Base-by-base conservation (phyloP, 352 stramenopile genomes). In the Globisporangium parvum region DNA sequence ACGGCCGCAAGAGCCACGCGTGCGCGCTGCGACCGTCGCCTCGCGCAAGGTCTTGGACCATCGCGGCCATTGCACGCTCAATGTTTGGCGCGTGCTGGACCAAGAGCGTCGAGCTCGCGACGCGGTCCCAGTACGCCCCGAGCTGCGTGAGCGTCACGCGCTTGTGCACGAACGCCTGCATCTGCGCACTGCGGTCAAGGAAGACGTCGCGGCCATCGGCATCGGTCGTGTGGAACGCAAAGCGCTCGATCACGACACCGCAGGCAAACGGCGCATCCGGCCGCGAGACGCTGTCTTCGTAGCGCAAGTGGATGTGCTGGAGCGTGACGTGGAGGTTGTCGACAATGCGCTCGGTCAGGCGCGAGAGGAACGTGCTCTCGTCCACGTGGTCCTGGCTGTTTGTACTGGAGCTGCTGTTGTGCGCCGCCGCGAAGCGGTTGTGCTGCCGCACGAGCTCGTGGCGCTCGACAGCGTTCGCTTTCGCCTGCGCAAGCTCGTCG, bases 291-390 rank as follows among this genome's bases (percentile, higher is more conserved):
- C 54, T 70, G 60, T 94, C 84, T 56, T 94, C 81, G 46, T 92
- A 94, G 4, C 84, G 66, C 18, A 94, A 58, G 53, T 94, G 84
- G 37, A 94, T 61, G 53, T 88, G 66, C 3, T 63, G 57, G 41
- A 94, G 65, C 40, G 80, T 92, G 51, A 94, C 78, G 51, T 89
- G 74, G 14, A 94, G 51, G 44, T 94, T 92, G 62, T 87, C 80
- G 33, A 91, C 72, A 44, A 94, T 94, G 15, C 80, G 72, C 42
- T 70, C 69, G 26, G 81, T 88, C 6, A 94, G 62, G 28, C 84
- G 77, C 37, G 80, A 89, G 18, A 92, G 65, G 48, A 94, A 94
- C 10, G 80, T 91, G 46, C 78, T 73, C 58, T 94, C 84, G 53
- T 92, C 81, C 47, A 90, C 77, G 2, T 57, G 51, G 17, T 69